Evolutionary conservation across 2,329 filamentous ascomycete species (phyloP).

Genomic region (Lasiodiplodia citricola): DNA sequence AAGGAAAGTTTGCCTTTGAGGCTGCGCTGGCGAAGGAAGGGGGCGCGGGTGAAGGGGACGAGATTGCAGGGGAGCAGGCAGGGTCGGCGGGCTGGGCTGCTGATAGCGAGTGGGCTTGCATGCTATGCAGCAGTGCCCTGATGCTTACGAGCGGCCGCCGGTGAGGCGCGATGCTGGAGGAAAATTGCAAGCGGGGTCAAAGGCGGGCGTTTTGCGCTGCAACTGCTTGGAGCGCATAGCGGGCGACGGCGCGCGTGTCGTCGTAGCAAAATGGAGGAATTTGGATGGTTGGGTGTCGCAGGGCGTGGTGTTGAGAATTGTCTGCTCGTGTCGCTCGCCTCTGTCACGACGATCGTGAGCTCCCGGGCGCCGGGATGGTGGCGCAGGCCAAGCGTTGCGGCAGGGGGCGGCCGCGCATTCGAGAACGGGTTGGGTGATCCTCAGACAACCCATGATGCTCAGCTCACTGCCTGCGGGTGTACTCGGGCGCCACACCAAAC

Average conservation of each 20-base stretch:
- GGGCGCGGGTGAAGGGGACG: background rate
- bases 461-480: conserved; percentile 14
- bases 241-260: background rate
- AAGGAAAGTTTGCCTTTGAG: background rate
- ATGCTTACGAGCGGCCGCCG: conserved; percentile 18
- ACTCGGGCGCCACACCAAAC: conserved; percentile 5
- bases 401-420: background rate
- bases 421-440: conserved; percentile 21
- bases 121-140: conserved; percentile 12
- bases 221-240: conserved; percentile 16
- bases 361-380: conserved; percentile 20
- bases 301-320: conserved; percentile 10
- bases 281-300: conserved; percentile 6
- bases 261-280: background rate
- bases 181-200: background rate
- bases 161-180: background rate
- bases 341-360: conserved; percentile 11
- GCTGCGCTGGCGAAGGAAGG: background rate
- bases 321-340: conserved; percentile 3
- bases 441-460: conserved; percentile 24
- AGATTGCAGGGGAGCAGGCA: background rate
- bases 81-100: conserved; percentile 8
- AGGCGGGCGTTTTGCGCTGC: conserved; percentile 18
- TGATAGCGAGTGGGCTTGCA: conserved; percentile 14
- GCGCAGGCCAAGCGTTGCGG: background rate